Base-by-base conservation (phyloP, 2,329 filamentous ascomycete genomes). In the Pseudogymnoascus sp. region DNA sequence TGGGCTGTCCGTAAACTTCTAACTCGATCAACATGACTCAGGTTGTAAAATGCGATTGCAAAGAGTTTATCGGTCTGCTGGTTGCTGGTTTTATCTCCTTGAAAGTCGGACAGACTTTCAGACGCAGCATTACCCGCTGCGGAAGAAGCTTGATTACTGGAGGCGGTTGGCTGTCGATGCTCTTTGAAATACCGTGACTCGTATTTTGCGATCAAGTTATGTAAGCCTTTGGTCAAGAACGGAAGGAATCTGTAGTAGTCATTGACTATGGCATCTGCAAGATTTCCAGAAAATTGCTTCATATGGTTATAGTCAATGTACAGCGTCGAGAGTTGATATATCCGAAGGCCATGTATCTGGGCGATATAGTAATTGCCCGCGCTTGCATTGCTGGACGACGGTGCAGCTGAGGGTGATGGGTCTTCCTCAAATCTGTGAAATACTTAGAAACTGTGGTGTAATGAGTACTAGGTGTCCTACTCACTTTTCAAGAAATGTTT, bases 11-110 rank as follows among this genome's bases (percentile, higher is more conserved):
- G 87, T 64, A 99, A 60, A 63, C 72, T 69, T 61, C 71, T 68
- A 59, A 73, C 68, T 58, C 71, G 66, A 25, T 69, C 69, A 18
- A 73, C 68, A 25, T 73, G 66, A 14, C 87, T 86, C n/a, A 90
- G 74, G 66, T 90, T 90, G 75, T 90, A 90, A 66, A 90, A 90
- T 4, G 87, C 87, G 25, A 90, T 70, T 0, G 86, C 83, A 74
- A 99, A 97, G 37, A 99, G 80, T 78, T 96, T 97, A 76, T 99
- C 94, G 0, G 94, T 97, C 76, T 97, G 92, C 74, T 97, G 92
- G 73, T 96, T 91, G 61, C 87, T 85, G 30, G 90, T 95, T 75
- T 90, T 88, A 68, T 86, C 84, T 47, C 85, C 83, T 41, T 86
- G 81, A 14, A 66, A 70, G 61, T 90, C 87, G 14, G 82, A 81